phyloP scores from a whole-genome alignment of 129 eudicot genomes.

The Escallonia rubra region DNA sequence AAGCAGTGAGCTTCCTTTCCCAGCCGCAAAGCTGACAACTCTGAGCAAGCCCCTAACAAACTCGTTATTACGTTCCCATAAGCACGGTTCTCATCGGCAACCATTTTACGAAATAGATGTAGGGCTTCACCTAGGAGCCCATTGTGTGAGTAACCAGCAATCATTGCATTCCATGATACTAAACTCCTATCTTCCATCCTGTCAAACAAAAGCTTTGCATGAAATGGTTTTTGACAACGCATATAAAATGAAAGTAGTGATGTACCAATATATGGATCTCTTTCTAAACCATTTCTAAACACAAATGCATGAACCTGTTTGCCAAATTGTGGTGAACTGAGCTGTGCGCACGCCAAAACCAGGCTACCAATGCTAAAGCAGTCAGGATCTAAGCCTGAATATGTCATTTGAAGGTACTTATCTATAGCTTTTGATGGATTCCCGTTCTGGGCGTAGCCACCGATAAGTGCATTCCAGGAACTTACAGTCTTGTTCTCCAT shows the following conservation, averaged over 20 bases:
- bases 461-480: slow-evolving; percentile 44
- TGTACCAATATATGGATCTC: slow-evolving; percentile 29
- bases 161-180: slow-evolving; percentile 62
- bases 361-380: slow-evolving; percentile 44
- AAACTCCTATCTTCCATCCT: slow-evolving; percentile 30
- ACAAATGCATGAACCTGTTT: slow-evolving; percentile 52
- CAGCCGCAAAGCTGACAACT: slow-evolving; percentile 43
- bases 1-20: slow-evolving; percentile 52
- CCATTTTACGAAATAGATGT: slow-evolving; percentile 31
- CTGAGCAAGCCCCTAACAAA: slow-evolving; percentile 49
- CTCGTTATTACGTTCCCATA: slow-evolving; percentile 34
- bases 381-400: slow-evolving; percentile 45
- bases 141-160: slow-evolving; percentile 47
- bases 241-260: slow-evolving; percentile 52
- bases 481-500: slow-evolving; percentile 7
- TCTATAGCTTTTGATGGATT: slow-evolving; percentile 42
- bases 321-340: slow-evolving; percentile 33
- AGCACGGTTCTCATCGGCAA: slow-evolving; percentile 30
- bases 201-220: slow-evolving; percentile 36
- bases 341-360: slow-evolving; percentile 42
- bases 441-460: slow-evolving; percentile 46
- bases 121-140: slow-evolving; percentile 40
- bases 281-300: slow-evolving; percentile 45
- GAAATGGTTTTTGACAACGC: slow-evolving; percentile 31
- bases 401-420: slow-evolving; percentile 30